Evolutionary conservation across 441 rosid species (phyloP).

Genomic region (Pelargonium fulgidum): DNA sequence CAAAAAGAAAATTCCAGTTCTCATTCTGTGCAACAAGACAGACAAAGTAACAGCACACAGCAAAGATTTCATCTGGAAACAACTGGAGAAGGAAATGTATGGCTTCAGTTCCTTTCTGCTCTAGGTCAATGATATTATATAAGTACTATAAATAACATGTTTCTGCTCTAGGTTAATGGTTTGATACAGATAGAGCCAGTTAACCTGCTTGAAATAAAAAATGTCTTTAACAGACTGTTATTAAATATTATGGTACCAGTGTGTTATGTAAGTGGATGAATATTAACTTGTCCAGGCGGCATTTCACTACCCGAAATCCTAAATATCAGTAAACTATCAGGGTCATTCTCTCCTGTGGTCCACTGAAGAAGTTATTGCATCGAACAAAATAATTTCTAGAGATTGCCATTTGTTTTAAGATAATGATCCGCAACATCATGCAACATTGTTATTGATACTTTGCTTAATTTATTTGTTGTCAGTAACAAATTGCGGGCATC

Average conservation of each 20-base stretch:
- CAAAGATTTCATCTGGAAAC: constrained; percentile 82
- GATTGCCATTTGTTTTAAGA: neutral
- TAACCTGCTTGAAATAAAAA: neutral
- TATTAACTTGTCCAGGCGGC: too few species aligned
- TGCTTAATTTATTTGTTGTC: constrained; percentile 20
- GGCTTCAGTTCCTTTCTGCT: constrained; percentile 13
- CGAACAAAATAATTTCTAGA: neutral
- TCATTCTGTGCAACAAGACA: constrained; percentile 77
- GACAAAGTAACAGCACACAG: constrained; percentile 93
- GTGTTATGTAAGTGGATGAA: too few species aligned
- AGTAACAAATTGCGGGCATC: constrained; percentile 75
- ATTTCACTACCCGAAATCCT: too few species aligned
- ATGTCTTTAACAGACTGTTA: neutral
- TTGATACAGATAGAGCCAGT: neutral
- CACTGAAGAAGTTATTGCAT: neutral
- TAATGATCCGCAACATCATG: neutral
- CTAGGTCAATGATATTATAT: neutral
- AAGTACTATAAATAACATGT: constrained; percentile 6
- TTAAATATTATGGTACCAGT: neutral
- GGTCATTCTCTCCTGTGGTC: neutral
- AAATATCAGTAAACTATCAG: neutral
- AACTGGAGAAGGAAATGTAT: constrained; percentile 93
- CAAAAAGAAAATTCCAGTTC: constrained; percentile 64
- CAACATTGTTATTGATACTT: neutral
- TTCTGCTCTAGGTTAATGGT: constrained; percentile 4